phyloP scores from a whole-genome alignment of 176 grass and related monocot species.

The Avena sativa region DNA sequence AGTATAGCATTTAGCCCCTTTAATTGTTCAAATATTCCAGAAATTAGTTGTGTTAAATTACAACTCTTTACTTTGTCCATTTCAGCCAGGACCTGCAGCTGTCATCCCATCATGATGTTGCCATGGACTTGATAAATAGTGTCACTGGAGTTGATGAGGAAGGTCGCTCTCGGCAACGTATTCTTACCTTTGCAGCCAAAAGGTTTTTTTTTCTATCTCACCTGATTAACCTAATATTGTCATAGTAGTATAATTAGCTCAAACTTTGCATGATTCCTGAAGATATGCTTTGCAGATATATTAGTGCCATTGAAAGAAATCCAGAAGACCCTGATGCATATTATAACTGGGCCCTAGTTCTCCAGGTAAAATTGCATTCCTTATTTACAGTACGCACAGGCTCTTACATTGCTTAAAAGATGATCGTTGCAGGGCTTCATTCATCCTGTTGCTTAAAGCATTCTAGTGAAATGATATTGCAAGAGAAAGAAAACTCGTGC shows the following conservation, averaged over 20 bases:
- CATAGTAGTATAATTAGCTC: conserved; percentile 9
- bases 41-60: background rate
- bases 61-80: conserved; percentile 3
- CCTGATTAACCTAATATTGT: conserved; percentile 1
- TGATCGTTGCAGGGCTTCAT: background rate
- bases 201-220: conserved; percentile 42
- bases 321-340: conserved; percentile 83
- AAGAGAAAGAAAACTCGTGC: background rate
- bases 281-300: conserved; percentile 59
- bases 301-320: conserved; percentile 82
- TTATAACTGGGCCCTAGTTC: conserved; percentile 87
- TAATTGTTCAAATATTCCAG: background rate
- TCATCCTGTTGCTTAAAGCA: conserved; percentile 13
- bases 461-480: background rate
- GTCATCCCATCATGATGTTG: conserved; percentile 64
- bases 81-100: conserved; percentile 58
- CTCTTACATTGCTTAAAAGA: background rate
- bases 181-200: conserved; percentile 87
- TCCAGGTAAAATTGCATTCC: conserved; percentile 57
- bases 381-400: background rate
- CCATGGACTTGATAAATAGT: conserved; percentile 86
- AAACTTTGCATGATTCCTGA: conserved; percentile 17
- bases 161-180: conserved; percentile 77
- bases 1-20: background rate
- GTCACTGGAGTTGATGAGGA: conserved; percentile 83